Evolutionary conservation across 176 grass and related monocot species (phyloP).

Genomic region (Sorghum bicolor): DNA sequence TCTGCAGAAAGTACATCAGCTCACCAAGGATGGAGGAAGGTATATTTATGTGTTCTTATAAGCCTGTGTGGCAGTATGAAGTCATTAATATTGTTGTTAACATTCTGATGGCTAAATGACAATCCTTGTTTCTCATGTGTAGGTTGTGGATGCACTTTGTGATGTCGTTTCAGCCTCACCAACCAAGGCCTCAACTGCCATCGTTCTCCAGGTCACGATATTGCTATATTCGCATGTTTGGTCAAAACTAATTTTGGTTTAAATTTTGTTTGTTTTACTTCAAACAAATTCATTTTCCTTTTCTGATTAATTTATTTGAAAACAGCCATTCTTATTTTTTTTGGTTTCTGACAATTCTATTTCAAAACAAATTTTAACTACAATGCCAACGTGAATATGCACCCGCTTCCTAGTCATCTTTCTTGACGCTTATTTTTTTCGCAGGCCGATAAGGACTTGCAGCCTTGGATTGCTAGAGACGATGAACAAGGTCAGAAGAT

Average conservation of each 20-base stretch:
- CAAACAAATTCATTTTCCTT: background rate
- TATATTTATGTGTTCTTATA: slow-evolving; percentile 28
- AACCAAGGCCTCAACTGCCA: slow-evolving; percentile 85
- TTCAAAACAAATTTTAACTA: background rate
- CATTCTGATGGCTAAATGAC: slow-evolving; percentile 20
- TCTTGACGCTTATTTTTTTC: slow-evolving; percentile 44
- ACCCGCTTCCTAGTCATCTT: slow-evolving; percentile 45
- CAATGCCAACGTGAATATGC: background rate
- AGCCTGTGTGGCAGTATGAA: background rate
- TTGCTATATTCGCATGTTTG: slow-evolving; percentile 25
- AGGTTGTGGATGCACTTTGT: slow-evolving; percentile 99
- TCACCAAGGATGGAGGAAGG: slow-evolving; percentile 99
- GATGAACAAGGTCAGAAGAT: slow-evolving; percentile 91
- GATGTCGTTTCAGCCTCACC: slow-evolving; percentile 98
- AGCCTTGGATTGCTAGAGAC: slow-evolving; percentile 96
- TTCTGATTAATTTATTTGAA: slow-evolving; percentile 6
- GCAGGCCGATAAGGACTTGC: slow-evolving; percentile 91
- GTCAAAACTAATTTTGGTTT: background rate
- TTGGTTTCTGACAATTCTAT: background rate
- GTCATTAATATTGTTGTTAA: background rate
- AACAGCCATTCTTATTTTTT: background rate
- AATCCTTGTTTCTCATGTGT: background rate
- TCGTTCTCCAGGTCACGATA: slow-evolving; percentile 87
- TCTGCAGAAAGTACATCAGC: slow-evolving; percentile 97
- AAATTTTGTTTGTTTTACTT: background rate